Base-by-base conservation (phyloP, 345 rosid species). In the rapeseed (Brassica napus) region DNA sequence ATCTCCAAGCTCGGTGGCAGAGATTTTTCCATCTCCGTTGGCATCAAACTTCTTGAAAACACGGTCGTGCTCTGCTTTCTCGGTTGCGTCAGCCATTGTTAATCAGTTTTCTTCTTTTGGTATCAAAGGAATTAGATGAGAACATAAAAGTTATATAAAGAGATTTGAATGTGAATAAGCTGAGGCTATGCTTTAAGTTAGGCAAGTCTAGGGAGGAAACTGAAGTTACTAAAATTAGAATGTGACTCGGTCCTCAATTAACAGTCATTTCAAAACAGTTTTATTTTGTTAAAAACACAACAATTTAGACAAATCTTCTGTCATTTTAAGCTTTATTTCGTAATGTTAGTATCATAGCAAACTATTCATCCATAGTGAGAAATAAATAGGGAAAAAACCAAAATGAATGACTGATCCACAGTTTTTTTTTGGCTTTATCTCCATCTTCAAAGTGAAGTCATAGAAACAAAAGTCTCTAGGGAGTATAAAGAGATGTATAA, bases 11-110 rank as follows among this genome's bases (percentile, higher is more conserved):
- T 92, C 97, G 0, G 88, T 0, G 4, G 94, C 76, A 0, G 97
- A 94, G 83, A 94, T 94, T 44, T 86, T 85, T 2, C 94, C 97
- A n/a, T 94, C 97, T 0, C 95, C 95, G 1, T 94, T 88, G 35
- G 90, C 86, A 60, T 92, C 98, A 23, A 91, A 92, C 5, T 83
- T 85, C 86, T 92, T 89, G 90, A 94, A 94, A 44, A 94, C 79
- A 34, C 88, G 89, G 69, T 91, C 89, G 0, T 77, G 87, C 63
- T 89, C 91, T 0, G 88, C 85, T 74, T 76, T 74, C 18, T 85
- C 97, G 3, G 79, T 86, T 31, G 85, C 86, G 7, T 88, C 91
- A 6, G 86, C 94, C 94, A 92, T 92, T 54, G 63, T 55, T 60
- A 4, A 15, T 15, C 21, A 49, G 26, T 44, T 64, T 47, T 32